Evolutionary conservation across 2,329 filamentous ascomycete genomes (phyloP).

Genomic region (Scleromitrula shiraiana): DNA sequence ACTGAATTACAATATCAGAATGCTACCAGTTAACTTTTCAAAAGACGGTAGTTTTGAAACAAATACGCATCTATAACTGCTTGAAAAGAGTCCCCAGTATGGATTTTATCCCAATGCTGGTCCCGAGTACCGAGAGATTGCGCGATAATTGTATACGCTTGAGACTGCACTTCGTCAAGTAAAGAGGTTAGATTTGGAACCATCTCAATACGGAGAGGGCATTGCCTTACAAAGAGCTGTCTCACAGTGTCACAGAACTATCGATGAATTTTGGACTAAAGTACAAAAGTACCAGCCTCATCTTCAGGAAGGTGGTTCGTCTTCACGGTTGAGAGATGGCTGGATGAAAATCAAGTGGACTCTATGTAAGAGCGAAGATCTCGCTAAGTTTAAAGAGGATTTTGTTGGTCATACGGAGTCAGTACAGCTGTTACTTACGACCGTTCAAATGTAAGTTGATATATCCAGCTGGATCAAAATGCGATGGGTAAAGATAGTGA

Average conservation of each 20-base stretch:
- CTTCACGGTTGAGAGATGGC: constrained; percentile 13
- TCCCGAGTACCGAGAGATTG: constrained; percentile 19
- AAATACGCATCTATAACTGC: too few relatives aligned
- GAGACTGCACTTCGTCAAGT: constrained; percentile 25
- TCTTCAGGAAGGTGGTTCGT: constrained; percentile 4
- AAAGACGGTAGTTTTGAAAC: too few relatives aligned
- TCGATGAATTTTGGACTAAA: constrained; percentile 25
- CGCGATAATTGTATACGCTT: constrained; percentile 17
- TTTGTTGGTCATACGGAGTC: constrained; percentile 22
- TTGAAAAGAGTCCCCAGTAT: too few relatives aligned
- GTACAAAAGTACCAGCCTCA: constrained; percentile 25
- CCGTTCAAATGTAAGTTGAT: constrained; percentile 21
- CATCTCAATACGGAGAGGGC: constrained; percentile 14
- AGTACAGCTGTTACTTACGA: constrained; percentile 25
- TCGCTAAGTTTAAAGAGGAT: constrained; percentile 22
- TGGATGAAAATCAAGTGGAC: constrained; percentile 26
- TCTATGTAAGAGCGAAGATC: constrained; percentile 25
- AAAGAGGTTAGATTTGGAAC: constrained; percentile 23
- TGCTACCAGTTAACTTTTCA: too few relatives aligned
- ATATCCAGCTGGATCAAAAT: background rate
- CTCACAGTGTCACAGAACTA: constrained; percentile 23
- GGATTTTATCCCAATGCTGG: too few relatives aligned
- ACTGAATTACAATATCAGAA: too few relatives aligned
- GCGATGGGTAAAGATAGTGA: background rate
- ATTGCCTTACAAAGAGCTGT: constrained; percentile 22